These are phyloP conservation scores for Aspergillus indologenus DNA, from an alignment of 495 filamentous ascomycete species.

Conservation along the genomic window DNA sequence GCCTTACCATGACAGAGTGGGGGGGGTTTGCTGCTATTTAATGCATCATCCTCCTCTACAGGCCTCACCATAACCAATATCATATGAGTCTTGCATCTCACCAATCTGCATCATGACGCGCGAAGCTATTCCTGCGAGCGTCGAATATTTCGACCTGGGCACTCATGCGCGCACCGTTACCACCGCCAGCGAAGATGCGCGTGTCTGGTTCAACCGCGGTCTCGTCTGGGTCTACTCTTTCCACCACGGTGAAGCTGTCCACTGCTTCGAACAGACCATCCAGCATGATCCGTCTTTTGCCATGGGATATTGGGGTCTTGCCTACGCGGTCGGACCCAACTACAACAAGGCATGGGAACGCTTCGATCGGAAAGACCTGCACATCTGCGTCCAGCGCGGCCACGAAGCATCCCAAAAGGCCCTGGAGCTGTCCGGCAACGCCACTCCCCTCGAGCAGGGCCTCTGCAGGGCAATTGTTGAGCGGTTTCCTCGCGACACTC, in stretches of 20 bases:
- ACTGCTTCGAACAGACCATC: conserved; percentile 52
- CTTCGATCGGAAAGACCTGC: conserved; percentile 59
- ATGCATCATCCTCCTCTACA: no score
- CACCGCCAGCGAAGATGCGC: conserved; percentile 40
- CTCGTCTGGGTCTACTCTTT: conserved; percentile 64
- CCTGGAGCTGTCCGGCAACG: conserved; percentile 22
- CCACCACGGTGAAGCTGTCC: conserved; percentile 60
- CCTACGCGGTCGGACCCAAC: conserved; percentile 64
- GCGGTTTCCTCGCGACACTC: conserved; percentile 49
- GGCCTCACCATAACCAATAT: no score
- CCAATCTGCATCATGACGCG: no score
- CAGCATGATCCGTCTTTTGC: conserved; percentile 50
- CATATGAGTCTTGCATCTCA: no score
- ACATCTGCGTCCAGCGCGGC: conserved; percentile 41
- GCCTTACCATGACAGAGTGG: no score
- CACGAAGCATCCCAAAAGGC: conserved; percentile 45
- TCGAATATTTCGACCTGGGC: conserved; percentile 57
- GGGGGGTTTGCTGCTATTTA: no score
- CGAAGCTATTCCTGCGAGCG: not conserved
- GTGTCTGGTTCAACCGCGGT: conserved; percentile 61
- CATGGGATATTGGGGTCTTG: conserved; percentile 67
- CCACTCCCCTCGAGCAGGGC: conserved; percentile 49
- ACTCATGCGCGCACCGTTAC: conserved; percentile 45
- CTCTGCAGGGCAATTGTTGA: conserved; percentile 54
- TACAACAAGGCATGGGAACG: conserved; percentile 72